phyloP scores from a whole-genome alignment of 805 yeast species.

The Candida insectalens region DNA sequence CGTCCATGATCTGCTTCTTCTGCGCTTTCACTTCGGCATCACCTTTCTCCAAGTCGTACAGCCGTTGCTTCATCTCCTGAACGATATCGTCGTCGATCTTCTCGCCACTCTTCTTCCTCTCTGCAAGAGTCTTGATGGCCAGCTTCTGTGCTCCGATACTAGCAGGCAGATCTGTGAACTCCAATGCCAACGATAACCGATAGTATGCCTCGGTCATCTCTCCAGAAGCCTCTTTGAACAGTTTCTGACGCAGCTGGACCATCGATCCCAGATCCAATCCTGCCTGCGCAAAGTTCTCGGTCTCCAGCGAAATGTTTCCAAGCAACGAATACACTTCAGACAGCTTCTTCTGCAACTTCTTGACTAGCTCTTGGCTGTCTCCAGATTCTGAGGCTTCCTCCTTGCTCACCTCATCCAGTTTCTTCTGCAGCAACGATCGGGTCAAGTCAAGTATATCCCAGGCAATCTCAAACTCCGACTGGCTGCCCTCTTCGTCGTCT shows the following conservation, averaged over 20 bases:
- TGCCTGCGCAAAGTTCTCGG: constrained; percentile 80
- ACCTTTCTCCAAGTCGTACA: constrained; percentile 43
- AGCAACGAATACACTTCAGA: constrained; percentile 69
- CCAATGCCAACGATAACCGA: constrained; percentile 71
- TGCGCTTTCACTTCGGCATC: constrained; percentile 40
- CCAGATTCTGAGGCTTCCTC: constrained; percentile 5
- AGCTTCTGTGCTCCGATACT: constrained; percentile 33
- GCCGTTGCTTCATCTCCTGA: constrained; percentile 45
- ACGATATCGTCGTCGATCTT: constrained; percentile 37
- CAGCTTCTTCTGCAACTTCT: constrained; percentile 31
- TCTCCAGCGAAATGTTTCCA: constrained; percentile 86
- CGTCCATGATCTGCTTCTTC: constrained; percentile 43
- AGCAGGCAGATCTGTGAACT: constrained; percentile 49
- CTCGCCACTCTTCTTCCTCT: constrained; percentile 24
- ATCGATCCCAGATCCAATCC: constrained; percentile 55
- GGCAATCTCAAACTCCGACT: constrained; percentile 72
- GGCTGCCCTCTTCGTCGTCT: constrained; percentile 21
- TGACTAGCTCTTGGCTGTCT: background rate
- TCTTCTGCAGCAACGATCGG: constrained; percentile 49
- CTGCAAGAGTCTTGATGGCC: constrained; percentile 37
- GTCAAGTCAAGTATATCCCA: constrained; percentile 82
- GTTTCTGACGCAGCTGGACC: constrained; percentile 40
- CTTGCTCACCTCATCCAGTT: constrained; percentile 8
- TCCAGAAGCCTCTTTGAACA: constrained; percentile 44
- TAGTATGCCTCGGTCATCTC: constrained; percentile 71